These are phyloP conservation scores for Fraxinus greggii DNA, from an alignment of 305 asterid genomes.

Conservation along the genomic window DNA sequence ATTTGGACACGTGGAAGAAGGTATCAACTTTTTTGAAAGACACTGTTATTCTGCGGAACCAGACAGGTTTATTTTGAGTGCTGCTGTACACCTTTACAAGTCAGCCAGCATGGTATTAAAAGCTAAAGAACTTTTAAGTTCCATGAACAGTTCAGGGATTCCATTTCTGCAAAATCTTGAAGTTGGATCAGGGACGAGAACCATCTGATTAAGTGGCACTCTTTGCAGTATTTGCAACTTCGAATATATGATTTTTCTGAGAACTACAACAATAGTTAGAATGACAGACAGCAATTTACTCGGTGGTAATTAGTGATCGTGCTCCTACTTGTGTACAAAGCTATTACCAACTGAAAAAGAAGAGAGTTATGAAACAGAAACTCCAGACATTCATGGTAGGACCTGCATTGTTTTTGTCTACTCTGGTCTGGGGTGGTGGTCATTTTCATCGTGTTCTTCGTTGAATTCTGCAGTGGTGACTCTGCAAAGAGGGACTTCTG, in stretches of 20 bases:
- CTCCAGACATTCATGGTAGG: background rate
- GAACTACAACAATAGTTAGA: background rate
- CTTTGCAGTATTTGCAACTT: background rate
- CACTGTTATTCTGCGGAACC: conserved; percentile 38
- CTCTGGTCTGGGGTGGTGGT: background rate
- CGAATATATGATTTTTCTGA: background rate
- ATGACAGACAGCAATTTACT: background rate
- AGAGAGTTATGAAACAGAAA: background rate
- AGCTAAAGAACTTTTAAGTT: conserved; percentile 48
- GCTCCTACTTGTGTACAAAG: background rate
- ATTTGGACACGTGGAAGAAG: conserved; percentile 60
- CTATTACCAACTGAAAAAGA: background rate
- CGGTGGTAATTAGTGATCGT: background rate
- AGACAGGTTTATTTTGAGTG: conserved; percentile 70
- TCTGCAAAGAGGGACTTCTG: conserved; percentile 3
- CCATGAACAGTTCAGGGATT: conserved; percentile 40
- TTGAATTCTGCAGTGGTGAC: background rate
- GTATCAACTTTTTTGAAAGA: conserved; percentile 61
- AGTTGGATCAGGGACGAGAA: conserved; percentile 54
- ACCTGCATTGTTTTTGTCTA: background rate
- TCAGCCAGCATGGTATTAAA: conserved; percentile 39
- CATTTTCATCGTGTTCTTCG: background rate
- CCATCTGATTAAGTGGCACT: background rate
- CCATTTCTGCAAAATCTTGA: conserved; percentile 51
- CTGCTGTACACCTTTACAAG: conserved; percentile 65